A percentile compares a stretch with the other conserved stretches of the same genome.
phyloP scores from a whole-genome alignment of 345 rosid species.

The Odontarrhena argentea region DNA sequence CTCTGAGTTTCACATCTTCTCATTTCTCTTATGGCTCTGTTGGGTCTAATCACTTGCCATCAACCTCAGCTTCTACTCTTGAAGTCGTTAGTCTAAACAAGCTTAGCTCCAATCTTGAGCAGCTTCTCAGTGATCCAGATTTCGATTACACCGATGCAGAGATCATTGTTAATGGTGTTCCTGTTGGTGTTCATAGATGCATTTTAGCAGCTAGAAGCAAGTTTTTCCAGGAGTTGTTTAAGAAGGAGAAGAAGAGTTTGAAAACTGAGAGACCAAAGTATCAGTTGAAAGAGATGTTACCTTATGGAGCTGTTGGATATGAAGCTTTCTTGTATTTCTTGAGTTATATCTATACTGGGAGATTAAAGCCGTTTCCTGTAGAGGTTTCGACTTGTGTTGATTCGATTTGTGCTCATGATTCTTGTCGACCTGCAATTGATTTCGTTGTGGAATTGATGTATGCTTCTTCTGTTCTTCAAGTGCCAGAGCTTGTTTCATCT shows the following conservation, averaged over 20 bases:
- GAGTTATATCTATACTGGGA: conserved; percentile 87
- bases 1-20: conserved; percentile 82
- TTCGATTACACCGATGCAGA: conserved; percentile 82
- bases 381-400: conserved; percentile 89
- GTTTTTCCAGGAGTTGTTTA: conserved; percentile 74
- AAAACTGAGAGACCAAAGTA: conserved; percentile 57
- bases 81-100: conserved; percentile 73
- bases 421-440: conserved; percentile 83
- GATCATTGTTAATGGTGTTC: conserved; percentile 61
- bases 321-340: conserved; percentile 79
- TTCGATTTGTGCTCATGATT: conserved; percentile 68
- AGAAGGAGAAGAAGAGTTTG: conserved; percentile 45
- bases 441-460: conserved; percentile 85
- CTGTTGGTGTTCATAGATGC: conserved; percentile 84
- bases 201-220: conserved; percentile 82
- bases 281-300: conserved; percentile 55
- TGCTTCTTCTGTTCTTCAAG: conserved; percentile 76
- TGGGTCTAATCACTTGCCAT: conserved; percentile 32
- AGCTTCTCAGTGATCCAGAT: conserved; percentile 57
- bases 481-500: conserved; percentile 80
- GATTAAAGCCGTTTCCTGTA: conserved; percentile 70
- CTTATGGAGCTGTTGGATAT: conserved; percentile 71
- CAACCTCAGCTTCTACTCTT: conserved; percentile 48
- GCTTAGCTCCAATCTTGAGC: conserved; percentile 82
- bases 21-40: conserved; percentile 60